A percentile compares a stretch with the other conserved stretches of the same genome.
These are phyloP conservation scores for Dendrobium chrysotoxum DNA, from an alignment of 106 monocot species.

Conservation along the genomic window DNA sequence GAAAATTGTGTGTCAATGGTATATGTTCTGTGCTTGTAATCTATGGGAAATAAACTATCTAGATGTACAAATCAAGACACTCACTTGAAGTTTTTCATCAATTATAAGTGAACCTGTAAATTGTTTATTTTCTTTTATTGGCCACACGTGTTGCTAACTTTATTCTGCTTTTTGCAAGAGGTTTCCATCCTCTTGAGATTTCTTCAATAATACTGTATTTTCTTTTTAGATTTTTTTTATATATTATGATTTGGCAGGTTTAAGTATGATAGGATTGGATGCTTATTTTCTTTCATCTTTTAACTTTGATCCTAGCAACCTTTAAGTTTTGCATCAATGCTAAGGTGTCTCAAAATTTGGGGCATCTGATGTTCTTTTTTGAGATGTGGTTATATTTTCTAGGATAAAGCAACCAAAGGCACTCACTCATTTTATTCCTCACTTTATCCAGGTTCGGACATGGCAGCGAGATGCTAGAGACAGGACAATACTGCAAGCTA, in stretches of 20 bases:
- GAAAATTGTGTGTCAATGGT: no score
- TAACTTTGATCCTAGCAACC: not conserved
- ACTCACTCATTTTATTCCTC: not conserved
- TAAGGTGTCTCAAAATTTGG: not conserved
- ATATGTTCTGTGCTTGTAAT: no score
- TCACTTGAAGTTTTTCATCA: no score
- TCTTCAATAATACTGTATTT: not conserved
- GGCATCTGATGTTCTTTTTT: not conserved
- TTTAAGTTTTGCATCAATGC: not conserved
- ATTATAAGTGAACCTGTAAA: no score
- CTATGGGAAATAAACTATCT: no score
- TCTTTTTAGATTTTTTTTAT: not conserved
- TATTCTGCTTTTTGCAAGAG: not conserved
- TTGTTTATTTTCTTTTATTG: not conserved
- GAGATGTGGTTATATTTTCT: not conserved
- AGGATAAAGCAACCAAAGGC: not conserved
- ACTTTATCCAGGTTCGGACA: slow-evolving; percentile 68
- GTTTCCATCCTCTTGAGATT: not conserved
- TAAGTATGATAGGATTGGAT: not conserved
- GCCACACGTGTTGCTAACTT: not conserved
- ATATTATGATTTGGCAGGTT: not conserved
- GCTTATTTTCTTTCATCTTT: not conserved
- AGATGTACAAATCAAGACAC: no score
- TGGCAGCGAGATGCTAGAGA: slow-evolving; percentile 84
- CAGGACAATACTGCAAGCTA: slow-evolving; percentile 74